Base-by-base conservation (phyloP, 148 eudicot genomes). In the Rhododendron kiyosumense region DNA sequence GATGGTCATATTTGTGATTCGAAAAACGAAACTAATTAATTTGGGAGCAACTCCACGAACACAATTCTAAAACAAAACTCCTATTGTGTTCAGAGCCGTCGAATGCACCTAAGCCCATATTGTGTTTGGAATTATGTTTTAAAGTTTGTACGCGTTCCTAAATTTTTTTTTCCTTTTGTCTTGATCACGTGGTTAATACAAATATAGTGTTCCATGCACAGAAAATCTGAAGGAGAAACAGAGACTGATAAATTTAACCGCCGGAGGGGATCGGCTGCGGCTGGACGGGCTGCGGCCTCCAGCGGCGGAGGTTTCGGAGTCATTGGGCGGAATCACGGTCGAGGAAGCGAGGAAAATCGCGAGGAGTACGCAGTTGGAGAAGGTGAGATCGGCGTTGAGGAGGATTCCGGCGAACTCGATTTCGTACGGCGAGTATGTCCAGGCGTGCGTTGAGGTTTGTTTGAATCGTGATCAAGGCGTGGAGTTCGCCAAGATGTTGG, bases 401-500 rank as follows among this genome's bases (percentile, higher is more conserved):
- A 67, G 85, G 84, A 87, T 87, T 17, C 84, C 83, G 52, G 61
- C 28, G 76, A 88, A 78, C 83, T 83, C 93, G 51, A 78, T 94
- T 45, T 52, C 90, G 81, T 92, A 92, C 83, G 43, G 82, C 0
- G 92, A 94, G 89, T 94, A 86, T 26, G 86, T 90, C 2, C 43
- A 79, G 75, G 81, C 89, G 28, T 94, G 95, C 75, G 83, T 63
- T 14, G 90, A 90, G 7, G 88, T 46, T 7, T 89, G 93, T 85
- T 75, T 51, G n/a, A 86, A 81, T 79, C 78, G 71, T 8, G 90
- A 88, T 28, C 87, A 46, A 48, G 94, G 95, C 0, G 15, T 86
- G 86, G 97, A 94, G 87, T 88, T 90, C 30, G 93, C 95, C 0
- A 94, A 91, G 88, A 78, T 48, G 85, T 28, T 94, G 81, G 95